Evolutionary conservation across 805 yeast species (phyloP), one percentile per base, ranked within the genome.

Genomic region (Yamadazyma sp.): DNA sequence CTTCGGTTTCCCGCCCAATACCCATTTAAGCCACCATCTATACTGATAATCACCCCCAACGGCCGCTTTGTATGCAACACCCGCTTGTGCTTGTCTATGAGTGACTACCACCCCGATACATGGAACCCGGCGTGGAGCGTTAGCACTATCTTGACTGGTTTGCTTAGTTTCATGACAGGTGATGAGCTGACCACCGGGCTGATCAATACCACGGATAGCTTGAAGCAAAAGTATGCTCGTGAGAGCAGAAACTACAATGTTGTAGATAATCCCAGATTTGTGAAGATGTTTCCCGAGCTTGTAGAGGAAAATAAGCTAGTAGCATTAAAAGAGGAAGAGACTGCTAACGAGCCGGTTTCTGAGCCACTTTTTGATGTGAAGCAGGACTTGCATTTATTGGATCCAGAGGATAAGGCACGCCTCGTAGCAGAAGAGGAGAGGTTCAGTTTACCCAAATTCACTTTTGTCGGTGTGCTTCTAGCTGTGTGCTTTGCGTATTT

Each of bases 61-160:
- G 97, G 96, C 3, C 70, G 96, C 35, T 90, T 90, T 57, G 77
- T 80, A 41, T 75, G 88, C 40, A 86, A 86, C 57, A 80, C 88
- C 3, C 68, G 96, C 33, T 70, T 90, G 18, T 90, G 98, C 62
- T 67, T 90, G 33, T 80, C 90, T n/a, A 89, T 90, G 83, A 82
- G 95, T 52, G 97, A 90, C 62, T 90, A 79, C 59, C 98, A 90
- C 52, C 96, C 96, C 3, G 93, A 89, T 58, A 68, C 84, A 1
- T 90, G 98, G 98, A 89, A 90, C 59, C 97, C 98, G 1, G 88
- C 95, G 5, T 90, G 97, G 97, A 80, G 89, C 30, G 96, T 90
- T 17, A 71, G 87, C 22, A 89, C 97, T 0, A 90, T 90, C 14
- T 70, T 90, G 49, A 85, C 81, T 8, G 98, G 97, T 0, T 66